Evolutionary conservation across 1,139 yeast genomes (phyloP), one percentile per base, ranked within the genome.

Genomic region (Zygotorulaspora mrakii): DNA sequence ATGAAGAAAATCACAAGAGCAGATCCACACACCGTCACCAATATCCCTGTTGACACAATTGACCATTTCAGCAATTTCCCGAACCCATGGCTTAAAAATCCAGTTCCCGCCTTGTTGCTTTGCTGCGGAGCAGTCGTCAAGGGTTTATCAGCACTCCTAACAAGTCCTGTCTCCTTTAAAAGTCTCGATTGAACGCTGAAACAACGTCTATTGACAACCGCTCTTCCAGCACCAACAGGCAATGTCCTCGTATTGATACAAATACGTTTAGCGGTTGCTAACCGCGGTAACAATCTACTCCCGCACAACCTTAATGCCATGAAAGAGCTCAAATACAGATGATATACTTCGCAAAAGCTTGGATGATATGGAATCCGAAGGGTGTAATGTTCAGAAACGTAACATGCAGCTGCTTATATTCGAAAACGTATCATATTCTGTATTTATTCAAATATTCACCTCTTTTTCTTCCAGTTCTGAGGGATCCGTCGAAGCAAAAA

Each of bases 1-100:
- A 76, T 52, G 59, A 79, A 77, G 57, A 79, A 74, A 1, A 67
- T 72, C 3, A 64, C 61, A 13, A 73, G 31, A 3, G 69, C 54
- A 4, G 62, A 44, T 2, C 62, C 55, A 17, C 72, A 45, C 1
- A 74, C 59, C 0, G 70, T 61, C 17, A 69, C 65, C n/a, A 71
- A 57, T n/a, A 66, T 47, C 25, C 76, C 76, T 18, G 66, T 51
- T 3, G 66, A 54, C 9, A 66, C 30, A 21, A 68, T 49, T 2
- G 68, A 51, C 39, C 52, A 57, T 39, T 55, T 65, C 17, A 65
- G 11, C 14, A 57, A 22, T 29, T 57, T 60, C 3, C 68, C 68
- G 6, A 61, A 26, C 8, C 51, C 42, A 31, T 39, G 42, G 21
- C 46, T 39, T 28, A 42, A 36, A 23, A 33, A 35, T 17, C 39